Base-by-base conservation (phyloP, 768 basidiomycete genomes). In the Cystofilobasidium capitatum region DNA sequence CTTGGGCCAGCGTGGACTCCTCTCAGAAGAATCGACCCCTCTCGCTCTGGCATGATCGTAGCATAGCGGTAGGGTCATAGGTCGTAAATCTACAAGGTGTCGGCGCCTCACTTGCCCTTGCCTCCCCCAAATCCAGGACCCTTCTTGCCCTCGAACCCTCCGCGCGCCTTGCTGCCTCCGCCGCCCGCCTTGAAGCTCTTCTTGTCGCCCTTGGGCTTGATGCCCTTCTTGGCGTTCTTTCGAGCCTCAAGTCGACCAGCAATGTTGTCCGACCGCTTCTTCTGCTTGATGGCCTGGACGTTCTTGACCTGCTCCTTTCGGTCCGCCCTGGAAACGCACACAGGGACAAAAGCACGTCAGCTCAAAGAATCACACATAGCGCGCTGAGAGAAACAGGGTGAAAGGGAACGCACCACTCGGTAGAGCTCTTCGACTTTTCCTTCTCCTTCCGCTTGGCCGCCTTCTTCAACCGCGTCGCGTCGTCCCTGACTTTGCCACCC, bases 371-470 rank as follows among this genome's bases (percentile, higher is more conserved):
- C n/a, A 62, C 44, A 16, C 7, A 62, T n/a, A 31, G 49, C 17
- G 17, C 20, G 31, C 31, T 16, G 22, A 29, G 3, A 35, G 47
- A 26, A 39, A 37, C 22, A 60, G 31, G 37, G 60, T 26, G 58
- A 26, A 40, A 6, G 14, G 22, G 29, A 39, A 79, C 86, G 65
- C 70, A 93, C 93, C 94, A 98, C 51, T 83, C 81, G 74, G 87
- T 88, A 76, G 88, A 89, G 68, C 85, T 85, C 80, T 89, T 92
- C 29, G 69, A 73, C 76, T 97, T 97, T 72, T 85, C 85, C 77
- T 94, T 93, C 78, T 96, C 94, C 71, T 89, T 86, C 76, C 89
- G 81, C 81, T 96, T 98, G 10, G 84, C 85, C 47, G 91, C 91
- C 80, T 96, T 97, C 80, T 94, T 97, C 73, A 99, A 76, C 54